Percentiles rank a stretch among this genome's conserved stretches.
phyloP scores from a whole-genome alignment of 1,284 basidiomycete species.

The Heterobasidion occidentale region DNA sequence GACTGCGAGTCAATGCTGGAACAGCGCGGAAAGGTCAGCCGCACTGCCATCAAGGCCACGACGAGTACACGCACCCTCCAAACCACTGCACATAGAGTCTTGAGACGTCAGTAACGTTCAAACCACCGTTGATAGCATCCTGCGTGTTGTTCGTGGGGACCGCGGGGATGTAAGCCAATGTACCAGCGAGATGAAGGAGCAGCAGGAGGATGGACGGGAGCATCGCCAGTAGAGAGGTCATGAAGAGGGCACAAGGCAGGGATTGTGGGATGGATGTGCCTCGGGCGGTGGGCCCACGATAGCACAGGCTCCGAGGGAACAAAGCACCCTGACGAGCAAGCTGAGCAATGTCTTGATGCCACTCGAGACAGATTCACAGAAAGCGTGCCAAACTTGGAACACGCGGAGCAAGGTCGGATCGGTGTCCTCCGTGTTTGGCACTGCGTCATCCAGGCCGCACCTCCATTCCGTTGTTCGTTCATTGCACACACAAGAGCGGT shows the following conservation, averaged over 20 bases:
- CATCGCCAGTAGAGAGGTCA: not conserved
- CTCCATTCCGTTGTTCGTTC: not conserved
- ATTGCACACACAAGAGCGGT: no score
- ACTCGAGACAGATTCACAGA: no score
- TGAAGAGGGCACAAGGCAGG: not conserved
- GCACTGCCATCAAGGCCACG: not conserved
- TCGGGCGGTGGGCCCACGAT: not conserved
- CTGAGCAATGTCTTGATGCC: no score
- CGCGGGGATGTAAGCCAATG: constrained; percentile 59
- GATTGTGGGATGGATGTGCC: not conserved
- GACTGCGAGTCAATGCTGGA: constrained; percentile 42
- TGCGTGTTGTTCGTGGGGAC: constrained; percentile 59
- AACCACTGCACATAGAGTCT: constrained; percentile 60
- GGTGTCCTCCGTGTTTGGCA: not conserved
- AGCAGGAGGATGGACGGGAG: not conserved
- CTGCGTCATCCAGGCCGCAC: not conserved
- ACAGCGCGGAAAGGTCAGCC: not conserved
- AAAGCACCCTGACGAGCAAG: not conserved
- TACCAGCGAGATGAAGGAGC: constrained; percentile 7
- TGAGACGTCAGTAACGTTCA: constrained; percentile 50
- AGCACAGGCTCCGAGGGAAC: not conserved
- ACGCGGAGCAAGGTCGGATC: no score
- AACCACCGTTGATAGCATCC: constrained; percentile 35
- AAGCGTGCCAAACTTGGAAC: no score
- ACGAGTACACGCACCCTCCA: constrained; percentile 28